Percentiles rank a stretch among this genome's conserved stretches.
These are phyloP conservation scores for Chlorella sorokiniana DNA, from an alignment of 139 green algal species.

Conservation along the genomic window DNA sequence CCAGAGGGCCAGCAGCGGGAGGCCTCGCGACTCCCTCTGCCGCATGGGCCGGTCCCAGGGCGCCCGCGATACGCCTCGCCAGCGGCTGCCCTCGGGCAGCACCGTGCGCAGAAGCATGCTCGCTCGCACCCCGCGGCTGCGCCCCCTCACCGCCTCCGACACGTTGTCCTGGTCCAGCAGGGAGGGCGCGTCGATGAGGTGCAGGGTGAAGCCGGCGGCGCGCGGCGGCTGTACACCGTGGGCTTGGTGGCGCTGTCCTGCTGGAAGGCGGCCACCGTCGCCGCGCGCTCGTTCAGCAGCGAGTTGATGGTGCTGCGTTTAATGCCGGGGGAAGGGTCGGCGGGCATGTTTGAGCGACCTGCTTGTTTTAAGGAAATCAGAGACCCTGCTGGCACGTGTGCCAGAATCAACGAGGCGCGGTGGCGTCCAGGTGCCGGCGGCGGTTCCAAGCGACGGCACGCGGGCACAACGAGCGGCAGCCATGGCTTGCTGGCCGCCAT, in stretches of 20 bases:
- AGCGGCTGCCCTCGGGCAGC: background rate
- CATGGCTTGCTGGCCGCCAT: too few relatives aligned
- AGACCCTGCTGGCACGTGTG: too few relatives aligned
- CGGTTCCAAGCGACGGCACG: too few relatives aligned
- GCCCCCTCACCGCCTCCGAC: slow-evolving; percentile 42
- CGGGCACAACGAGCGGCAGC: too few relatives aligned
- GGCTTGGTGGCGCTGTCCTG: slow-evolving; percentile 38
- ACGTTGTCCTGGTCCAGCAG: slow-evolving; percentile 70
- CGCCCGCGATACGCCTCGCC: too few relatives aligned
- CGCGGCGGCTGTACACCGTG: slow-evolving; percentile 19
- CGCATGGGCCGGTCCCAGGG: too few relatives aligned
- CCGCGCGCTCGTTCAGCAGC: slow-evolving; percentile 65
- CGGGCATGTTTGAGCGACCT: too few relatives aligned
- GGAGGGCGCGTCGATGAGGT: slow-evolving; percentile 77
- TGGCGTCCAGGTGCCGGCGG: too few relatives aligned
- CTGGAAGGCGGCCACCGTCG: slow-evolving; percentile 57
- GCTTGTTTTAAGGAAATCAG: background rate
- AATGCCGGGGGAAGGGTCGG: background rate
- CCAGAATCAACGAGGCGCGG: too few relatives aligned
- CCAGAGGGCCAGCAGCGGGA: too few relatives aligned
- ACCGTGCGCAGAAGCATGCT: background rate
- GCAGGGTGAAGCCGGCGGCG: slow-evolving; percentile 64
- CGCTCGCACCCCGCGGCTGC: background rate
- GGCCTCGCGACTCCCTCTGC: too few relatives aligned
- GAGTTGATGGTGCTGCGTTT: slow-evolving; percentile 64